Conservation (phyloP, 352 stramenopile genomes). For the Phytophthora sansomeana region DNA sequence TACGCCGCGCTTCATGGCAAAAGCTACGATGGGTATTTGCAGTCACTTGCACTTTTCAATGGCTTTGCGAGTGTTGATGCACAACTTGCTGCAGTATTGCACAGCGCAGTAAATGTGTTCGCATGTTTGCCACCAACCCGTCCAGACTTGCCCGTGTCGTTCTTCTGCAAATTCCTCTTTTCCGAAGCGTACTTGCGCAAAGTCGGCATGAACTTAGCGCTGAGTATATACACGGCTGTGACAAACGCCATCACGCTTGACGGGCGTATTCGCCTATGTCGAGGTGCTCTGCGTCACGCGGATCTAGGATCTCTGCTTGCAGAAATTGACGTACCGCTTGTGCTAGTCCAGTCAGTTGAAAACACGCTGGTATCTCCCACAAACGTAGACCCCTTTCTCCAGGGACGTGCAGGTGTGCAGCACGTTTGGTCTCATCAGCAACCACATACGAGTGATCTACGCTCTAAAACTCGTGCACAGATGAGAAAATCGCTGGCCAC, state of each 20-base stretch:
- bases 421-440: slow-evolving; percentile 87
- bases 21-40: slow-evolving; percentile 56
- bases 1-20: slow-evolving; percentile 68
- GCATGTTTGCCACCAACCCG: slow-evolving; percentile 77
- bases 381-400: slow-evolving; percentile 93
- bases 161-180: slow-evolving; percentile 94
- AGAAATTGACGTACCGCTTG: slow-evolving; percentile 73
- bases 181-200: slow-evolving; percentile 88
- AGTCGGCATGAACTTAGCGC: slow-evolving; percentile 87
- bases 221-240: slow-evolving; percentile 94
- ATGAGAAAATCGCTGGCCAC: slow-evolving; percentile 59
- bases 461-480: slow-evolving; percentile 60
- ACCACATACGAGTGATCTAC: slow-evolving; percentile 50
- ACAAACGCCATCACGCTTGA: slow-evolving; percentile 93
- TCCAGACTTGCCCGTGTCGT: slow-evolving; percentile 89
- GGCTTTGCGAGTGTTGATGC: slow-evolving; percentile 83
- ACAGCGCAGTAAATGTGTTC: slow-evolving; percentile 88
- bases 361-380: slow-evolving; percentile 87
- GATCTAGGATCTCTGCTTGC: slow-evolving; percentile 68
- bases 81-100: slow-evolving; percentile 79
- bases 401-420: slow-evolving; percentile 70
- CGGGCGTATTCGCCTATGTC: slow-evolving; percentile 82
- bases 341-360: slow-evolving; percentile 91
- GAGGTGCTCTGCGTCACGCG: slow-evolving; percentile 79
- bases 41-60: slow-evolving; percentile 87